Evolutionary conservation across 2,329 filamentous ascomycete genomes (phyloP).

Genomic region (Pseudogymnoascus verrucosus): DNA sequence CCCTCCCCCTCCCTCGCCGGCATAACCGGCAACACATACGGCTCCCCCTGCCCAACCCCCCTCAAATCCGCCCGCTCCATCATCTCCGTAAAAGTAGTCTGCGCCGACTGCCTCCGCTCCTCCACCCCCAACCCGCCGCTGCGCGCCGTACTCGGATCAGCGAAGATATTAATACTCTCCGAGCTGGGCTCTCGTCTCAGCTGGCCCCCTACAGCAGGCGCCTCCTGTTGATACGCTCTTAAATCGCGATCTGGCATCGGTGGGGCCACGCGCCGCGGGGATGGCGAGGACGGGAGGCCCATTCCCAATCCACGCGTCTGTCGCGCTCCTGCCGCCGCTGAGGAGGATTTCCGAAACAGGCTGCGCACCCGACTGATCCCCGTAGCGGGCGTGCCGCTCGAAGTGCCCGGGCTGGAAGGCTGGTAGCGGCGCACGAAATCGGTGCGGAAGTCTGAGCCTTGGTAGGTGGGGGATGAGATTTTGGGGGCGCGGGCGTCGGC

Average conservation of each 20-base stretch:
- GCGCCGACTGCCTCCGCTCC: constrained; percentile 16
- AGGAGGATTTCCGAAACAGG: constrained; percentile 21
- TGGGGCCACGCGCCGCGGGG: not conserved
- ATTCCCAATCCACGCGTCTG: not conserved
- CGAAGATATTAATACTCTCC: constrained; percentile 46
- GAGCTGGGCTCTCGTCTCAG: constrained; percentile 37
- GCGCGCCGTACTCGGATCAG: constrained; percentile 38
- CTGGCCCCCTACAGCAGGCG: constrained; percentile 8
- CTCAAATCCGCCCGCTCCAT: constrained; percentile 42
- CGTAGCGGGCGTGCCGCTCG: constrained; percentile 9
- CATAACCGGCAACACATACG: constrained; percentile 32
- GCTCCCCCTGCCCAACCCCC: constrained; percentile 30
- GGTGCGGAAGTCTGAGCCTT: constrained; percentile 35
- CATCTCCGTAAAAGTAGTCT: constrained; percentile 45
- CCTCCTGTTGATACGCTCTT: not conserved
- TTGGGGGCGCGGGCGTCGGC: constrained; percentile 31
- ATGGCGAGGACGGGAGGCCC: not conserved
- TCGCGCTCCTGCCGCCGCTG: not conserved
- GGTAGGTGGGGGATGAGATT: constrained; percentile 49
- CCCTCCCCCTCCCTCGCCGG: not conserved
- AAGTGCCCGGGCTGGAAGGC: constrained; percentile 19
- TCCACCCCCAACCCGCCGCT: constrained; percentile 15
- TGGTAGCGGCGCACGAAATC: constrained; percentile 42
- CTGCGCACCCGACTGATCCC: constrained; percentile 21
- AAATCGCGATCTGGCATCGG: not conserved